Conservation (phyloP, 148 eudicot species). For the Rhododendron molle region DNA sequence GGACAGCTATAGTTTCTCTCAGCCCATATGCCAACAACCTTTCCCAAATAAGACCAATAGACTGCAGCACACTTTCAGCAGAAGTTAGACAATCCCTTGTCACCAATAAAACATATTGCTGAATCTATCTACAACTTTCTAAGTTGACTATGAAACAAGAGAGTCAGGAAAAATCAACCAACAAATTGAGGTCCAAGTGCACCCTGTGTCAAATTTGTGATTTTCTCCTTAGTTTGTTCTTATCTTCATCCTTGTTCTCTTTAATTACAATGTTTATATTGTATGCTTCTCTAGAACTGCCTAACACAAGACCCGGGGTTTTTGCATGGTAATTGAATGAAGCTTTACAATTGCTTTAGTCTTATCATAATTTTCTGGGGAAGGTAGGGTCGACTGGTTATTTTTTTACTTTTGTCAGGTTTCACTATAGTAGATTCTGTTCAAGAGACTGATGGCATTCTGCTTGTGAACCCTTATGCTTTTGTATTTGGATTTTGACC, state of each 20-base stretch:
- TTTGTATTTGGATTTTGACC: slow-evolving; percentile 13
- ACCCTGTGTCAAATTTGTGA: neutral
- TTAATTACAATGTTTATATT: neutral
- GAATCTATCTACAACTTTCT: neutral
- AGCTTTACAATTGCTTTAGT: neutral
- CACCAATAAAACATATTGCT: neutral
- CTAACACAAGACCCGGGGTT: neutral
- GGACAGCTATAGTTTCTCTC: neutral
- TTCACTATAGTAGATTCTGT: neutral
- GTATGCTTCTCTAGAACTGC: neutral
- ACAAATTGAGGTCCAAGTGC: neutral
- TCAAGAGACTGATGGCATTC: neutral
- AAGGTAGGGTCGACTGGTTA: neutral
- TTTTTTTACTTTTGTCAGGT: neutral
- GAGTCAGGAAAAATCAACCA: neutral
- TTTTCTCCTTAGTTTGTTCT: neutral
- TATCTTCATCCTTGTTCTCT: neutral
- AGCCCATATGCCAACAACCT: neutral
- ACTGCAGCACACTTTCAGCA: neutral
- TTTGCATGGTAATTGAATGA: neutral
- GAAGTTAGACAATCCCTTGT: neutral
- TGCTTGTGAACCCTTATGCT: neutral
- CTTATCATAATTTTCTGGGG: neutral
- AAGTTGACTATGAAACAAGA: neutral
- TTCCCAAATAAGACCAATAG: neutral